These are phyloP conservation scores for Aspergillus costaricaensis DNA, from an alignment of 2,329 filamentous ascomycete species.

Conservation along the genomic window DNA sequence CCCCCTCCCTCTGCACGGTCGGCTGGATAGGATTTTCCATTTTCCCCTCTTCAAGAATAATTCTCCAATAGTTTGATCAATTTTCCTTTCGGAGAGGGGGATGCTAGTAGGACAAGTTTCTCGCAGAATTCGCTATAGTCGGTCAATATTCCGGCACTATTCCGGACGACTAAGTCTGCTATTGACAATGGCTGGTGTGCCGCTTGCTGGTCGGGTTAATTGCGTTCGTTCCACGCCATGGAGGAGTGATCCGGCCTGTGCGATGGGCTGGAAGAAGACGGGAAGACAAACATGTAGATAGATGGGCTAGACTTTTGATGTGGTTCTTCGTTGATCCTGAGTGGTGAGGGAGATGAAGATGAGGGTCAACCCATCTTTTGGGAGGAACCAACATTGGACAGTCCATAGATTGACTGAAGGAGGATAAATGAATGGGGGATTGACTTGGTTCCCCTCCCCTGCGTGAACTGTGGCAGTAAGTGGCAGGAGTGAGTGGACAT, in stretches of 20 bases:
- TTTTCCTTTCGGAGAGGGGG: neutral
- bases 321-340: neutral
- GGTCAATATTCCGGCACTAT: constrained; percentile 1
- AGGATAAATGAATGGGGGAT: no score
- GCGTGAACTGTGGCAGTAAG: constrained; percentile 12
- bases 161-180: neutral
- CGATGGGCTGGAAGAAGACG: neutral
- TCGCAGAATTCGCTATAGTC: neutral
- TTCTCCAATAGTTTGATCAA: neutral
- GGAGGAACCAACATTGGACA: neutral
- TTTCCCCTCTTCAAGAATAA: neutral
- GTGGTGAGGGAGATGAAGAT: neutral
- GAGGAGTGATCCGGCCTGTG: neutral
- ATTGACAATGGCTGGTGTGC: neutral
- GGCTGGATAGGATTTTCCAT: neutral
- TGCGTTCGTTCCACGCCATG: neutral
- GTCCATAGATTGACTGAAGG: neutral
- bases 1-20: neutral
- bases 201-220: neutral
- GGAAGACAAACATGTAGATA: no score
- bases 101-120: neutral
- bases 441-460: neutral
- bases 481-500: constrained; percentile 4
- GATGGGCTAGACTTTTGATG: neutral
- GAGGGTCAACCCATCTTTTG: neutral